A percentile compares a stretch with the other conserved stretches of the same genome.
These are phyloP conservation scores for Globisporangium viniferum DNA, from an alignment of 352 stramenopile genomes.

Conservation along the genomic window DNA sequence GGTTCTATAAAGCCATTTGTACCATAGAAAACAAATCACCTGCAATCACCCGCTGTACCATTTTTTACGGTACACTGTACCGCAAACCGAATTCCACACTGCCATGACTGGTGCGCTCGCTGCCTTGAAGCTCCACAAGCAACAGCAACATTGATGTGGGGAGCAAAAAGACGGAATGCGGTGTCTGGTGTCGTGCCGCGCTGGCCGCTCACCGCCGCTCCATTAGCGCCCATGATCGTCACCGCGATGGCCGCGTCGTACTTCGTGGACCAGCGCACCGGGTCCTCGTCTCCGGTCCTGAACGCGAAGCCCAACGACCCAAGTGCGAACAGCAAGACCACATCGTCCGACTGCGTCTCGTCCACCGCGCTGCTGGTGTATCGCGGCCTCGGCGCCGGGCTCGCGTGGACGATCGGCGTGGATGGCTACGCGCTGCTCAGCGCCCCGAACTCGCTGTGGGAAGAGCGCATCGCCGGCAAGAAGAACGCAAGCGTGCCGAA, in stretches of 20 bases:
- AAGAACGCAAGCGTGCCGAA: slow-evolving; percentile 20
- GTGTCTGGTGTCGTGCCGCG: not conserved
- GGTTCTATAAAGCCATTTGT: slow-evolving; percentile 5
- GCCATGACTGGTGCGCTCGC: not conserved
- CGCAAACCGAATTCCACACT: not conserved
- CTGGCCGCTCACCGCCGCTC: not conserved
- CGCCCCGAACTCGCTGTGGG: slow-evolving; percentile 36
- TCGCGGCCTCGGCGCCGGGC: slow-evolving; percentile 54
- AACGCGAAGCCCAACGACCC: slow-evolving; percentile 8
- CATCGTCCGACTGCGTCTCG: slow-evolving; percentile 58
- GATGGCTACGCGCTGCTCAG: slow-evolving; percentile 58
- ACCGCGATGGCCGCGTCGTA: slow-evolving; percentile 12
- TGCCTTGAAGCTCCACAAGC: not conserved
- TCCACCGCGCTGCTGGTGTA: slow-evolving; percentile 59
- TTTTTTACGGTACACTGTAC: not conserved
- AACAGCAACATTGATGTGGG: not conserved
- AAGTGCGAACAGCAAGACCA: slow-evolving; percentile 24
- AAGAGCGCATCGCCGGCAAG: slow-evolving; percentile 27
- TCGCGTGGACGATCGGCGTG: slow-evolving; percentile 76
- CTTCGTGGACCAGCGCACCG: slow-evolving; percentile 15
- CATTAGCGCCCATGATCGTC: slow-evolving; percentile 17
- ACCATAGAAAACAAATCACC: not conserved
- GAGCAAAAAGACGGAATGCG: not conserved
- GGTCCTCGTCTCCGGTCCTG: slow-evolving; percentile 3
- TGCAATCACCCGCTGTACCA: not conserved